These are phyloP conservation scores for Chondrus crispus DNA, from an alignment of 23 red algal genomes.

Conservation along the genomic window DNA sequence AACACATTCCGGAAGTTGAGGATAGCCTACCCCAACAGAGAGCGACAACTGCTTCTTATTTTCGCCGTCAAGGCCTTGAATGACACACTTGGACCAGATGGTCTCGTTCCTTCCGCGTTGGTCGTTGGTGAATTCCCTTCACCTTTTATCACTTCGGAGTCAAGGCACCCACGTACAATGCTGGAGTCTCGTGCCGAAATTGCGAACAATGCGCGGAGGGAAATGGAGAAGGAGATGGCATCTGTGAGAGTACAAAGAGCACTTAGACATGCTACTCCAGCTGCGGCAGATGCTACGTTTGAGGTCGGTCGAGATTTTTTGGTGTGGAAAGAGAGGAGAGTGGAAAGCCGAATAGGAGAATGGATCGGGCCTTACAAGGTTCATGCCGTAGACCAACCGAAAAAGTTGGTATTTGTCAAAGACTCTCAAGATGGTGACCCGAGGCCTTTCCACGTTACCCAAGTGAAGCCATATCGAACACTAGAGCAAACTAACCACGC, in stretches of 20 bases:
- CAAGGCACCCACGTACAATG: too few relatives aligned
- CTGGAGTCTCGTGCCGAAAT: too few relatives aligned
- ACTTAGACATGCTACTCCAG: slow-evolving; percentile 1
- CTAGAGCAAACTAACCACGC: background rate
- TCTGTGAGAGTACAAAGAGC: background rate
- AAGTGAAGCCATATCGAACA: slow-evolving; percentile 2
- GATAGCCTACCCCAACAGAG: too few relatives aligned
- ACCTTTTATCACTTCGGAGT: too few relatives aligned
- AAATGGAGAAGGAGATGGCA: slow-evolving; percentile 4
- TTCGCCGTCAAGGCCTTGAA: too few relatives aligned
- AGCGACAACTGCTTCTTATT: too few relatives aligned
- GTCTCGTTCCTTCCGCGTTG: too few relatives aligned
- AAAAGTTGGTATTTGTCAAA: slow-evolving; percentile 18
- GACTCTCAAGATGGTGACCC: background rate
- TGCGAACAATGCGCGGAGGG: background rate
- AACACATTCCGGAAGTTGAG: too few relatives aligned
- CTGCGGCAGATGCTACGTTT: background rate
- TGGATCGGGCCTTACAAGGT: slow-evolving; percentile 22
- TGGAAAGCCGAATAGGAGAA: background rate
- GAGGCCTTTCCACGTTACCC: slow-evolving; percentile 6
- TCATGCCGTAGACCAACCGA: background rate
- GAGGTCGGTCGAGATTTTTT: background rate
- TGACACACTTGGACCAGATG: too few relatives aligned
- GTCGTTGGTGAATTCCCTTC: too few relatives aligned
- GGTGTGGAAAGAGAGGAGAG: slow-evolving; percentile 25